Evolutionary conservation across 768 basidiomycete genomes (phyloP).

Genomic region (Agrocybe pediades): DNA sequence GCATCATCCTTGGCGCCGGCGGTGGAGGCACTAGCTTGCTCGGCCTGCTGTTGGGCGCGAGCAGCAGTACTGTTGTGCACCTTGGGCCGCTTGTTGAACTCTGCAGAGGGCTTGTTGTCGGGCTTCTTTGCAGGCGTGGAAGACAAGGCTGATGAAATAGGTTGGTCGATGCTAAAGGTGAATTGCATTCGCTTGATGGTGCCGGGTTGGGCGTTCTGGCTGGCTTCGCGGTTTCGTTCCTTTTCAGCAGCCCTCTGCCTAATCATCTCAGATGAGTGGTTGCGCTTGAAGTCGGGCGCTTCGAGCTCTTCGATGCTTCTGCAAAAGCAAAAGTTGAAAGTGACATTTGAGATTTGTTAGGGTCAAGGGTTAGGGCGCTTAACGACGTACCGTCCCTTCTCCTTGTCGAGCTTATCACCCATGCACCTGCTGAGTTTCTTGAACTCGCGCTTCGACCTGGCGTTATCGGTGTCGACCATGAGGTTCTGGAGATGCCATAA

Average conservation of each 20-base stretch:
- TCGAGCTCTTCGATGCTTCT: conserved; percentile 86
- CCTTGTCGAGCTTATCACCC: conserved; percentile 92
- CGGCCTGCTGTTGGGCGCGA: conserved; percentile 29
- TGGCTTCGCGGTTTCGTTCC: conserved; percentile 76
- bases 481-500: conserved; percentile 92
- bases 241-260: conserved; percentile 80
- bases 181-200: conserved; percentile 90
- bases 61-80: conserved; percentile 14
- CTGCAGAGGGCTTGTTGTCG: conserved; percentile 63
- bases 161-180: conserved; percentile 83
- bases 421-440: conserved; percentile 86
- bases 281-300: conserved; percentile 81
- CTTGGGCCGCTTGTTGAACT: conserved; percentile 53
- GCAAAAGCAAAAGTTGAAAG: too few relatives aligned
- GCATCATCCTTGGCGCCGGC: conserved; percentile 30
- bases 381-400: conserved; percentile 78
- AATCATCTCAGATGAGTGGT: conserved; percentile 78
- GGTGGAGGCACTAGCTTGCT: conserved; percentile 26
- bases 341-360: conserved; percentile 25
- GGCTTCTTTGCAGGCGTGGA: conserved; percentile 60
- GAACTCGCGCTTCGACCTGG: conserved; percentile 87
- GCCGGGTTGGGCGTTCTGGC: conserved; percentile 61
- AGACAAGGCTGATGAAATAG: conserved; percentile 40
- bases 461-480: conserved; percentile 90
- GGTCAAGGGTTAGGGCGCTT: conserved; percentile 33